phyloP scores from a whole-genome alignment of 2,329 filamentous ascomycete genomes.

The Acrocalymma vagum region DNA sequence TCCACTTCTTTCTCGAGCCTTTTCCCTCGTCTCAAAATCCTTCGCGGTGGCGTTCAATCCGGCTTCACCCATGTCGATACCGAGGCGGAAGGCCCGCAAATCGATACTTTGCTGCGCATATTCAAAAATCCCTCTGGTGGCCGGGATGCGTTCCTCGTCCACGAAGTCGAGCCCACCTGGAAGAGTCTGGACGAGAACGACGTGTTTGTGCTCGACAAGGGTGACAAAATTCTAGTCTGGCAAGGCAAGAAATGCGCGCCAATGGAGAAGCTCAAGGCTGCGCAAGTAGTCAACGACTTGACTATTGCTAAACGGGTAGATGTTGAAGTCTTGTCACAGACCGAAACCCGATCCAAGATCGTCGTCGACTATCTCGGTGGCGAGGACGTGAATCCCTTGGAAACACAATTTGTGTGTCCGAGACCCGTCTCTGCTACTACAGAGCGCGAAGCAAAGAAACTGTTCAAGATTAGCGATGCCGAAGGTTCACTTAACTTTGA shows the following conservation, averaged over 20 bases:
- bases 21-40: constrained; percentile 68
- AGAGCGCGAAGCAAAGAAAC: constrained; percentile 48
- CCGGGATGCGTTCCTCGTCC: constrained; percentile 63
- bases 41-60: constrained; percentile 67
- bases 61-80: constrained; percentile 71
- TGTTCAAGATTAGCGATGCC: constrained; percentile 71
- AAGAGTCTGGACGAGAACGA: constrained; percentile 70
- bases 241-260: constrained; percentile 71
- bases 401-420: constrained; percentile 50
- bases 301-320: constrained; percentile 70
- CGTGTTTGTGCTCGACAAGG: constrained; percentile 71
- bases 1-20: constrained; percentile 68
- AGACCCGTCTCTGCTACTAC: constrained; percentile 48
- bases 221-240: constrained; percentile 74
- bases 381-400: constrained; percentile 52
- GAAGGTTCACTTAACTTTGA: constrained; percentile 66
- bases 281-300: constrained; percentile 72
- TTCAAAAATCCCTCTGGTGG: constrained; percentile 62
- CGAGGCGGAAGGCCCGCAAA: constrained; percentile 53
- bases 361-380: constrained; percentile 60
- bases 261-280: constrained; percentile 74
- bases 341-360: constrained; percentile 63
- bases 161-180: constrained; percentile 71
- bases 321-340: constrained; percentile 71
- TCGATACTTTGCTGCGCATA: constrained; percentile 66